Evolutionary conservation across 768 basidiomycete genomes (phyloP), one percentile per base, ranked within the genome.

Genomic region (Naganishia kalamii): DNA sequence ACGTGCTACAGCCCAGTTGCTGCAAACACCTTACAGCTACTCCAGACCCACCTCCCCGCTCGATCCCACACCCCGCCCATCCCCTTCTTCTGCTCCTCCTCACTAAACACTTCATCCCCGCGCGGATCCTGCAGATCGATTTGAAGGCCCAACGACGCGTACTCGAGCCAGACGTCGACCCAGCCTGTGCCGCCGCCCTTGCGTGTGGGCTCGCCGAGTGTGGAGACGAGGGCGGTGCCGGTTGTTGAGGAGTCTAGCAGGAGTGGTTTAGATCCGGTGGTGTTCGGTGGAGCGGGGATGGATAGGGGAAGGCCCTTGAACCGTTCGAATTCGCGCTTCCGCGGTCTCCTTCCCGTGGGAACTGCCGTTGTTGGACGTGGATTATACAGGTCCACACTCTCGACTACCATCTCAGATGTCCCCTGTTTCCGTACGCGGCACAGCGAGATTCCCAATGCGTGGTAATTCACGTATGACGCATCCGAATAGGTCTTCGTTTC

Each of bases 131-230:
- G 54, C 19, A 77, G 51, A 23, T 75, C 72, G 8, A 77, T 60
- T 69, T 76, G 74, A 2, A 77, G 43, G 0, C 74, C 75, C 1
- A 73, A 23, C 29, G 37, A 40, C 2, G 65, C 54, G 29, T 92
- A 96, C 77, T 96, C 91, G 69, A 91, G 88, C 90, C 91, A 96
- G 69, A 94, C 90, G 30, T 87, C 87, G 70, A 94, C 88, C 33
- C 88, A 90, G 41, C 89, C 88, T 85, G 87, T 81, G 1, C 93
- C 92, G 23, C 92, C 92, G 7, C 93, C 93, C 75, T 96, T 98
- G 67, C 89, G 82, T 72, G 85, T 85, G 7, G 93, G 93, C 77
- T 97, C 93, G 11, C 92, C 92, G 48, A 96, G 75, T 48, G 77
- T 75, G 29, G 77, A 71, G 10, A 96, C 88, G 66, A 98, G 86